phyloP scores from a whole-genome alignment of 176 grass and related monocot species.

The Tillandsia leiboldiana region DNA sequence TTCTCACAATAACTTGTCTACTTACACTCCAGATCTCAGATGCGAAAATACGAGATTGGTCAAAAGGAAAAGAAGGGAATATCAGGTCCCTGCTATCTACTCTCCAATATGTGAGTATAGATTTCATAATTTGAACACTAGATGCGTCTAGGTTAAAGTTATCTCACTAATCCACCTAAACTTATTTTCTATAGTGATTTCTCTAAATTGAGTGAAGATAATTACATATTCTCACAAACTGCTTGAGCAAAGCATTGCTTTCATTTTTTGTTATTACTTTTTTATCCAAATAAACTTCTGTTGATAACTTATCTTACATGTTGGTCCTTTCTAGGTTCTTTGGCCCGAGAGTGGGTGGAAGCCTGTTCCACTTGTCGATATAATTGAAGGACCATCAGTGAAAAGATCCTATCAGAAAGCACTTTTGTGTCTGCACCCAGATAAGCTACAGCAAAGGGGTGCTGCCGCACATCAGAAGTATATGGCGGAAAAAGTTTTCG shows the following conservation, averaged over 20 bases:
- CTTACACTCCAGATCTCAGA: conserved; percentile 48
- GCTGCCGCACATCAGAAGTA: conserved; percentile 69
- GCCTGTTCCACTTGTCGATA: conserved; percentile 68
- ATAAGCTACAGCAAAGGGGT: conserved; percentile 81
- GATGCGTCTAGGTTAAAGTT: too few relatives aligned
- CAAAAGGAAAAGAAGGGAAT: conserved; percentile 94
- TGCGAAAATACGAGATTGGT: conserved; percentile 77
- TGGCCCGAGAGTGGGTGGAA: conserved; percentile 91
- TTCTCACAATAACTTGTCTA: conserved; percentile 16
- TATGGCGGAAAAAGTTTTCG: conserved; percentile 87
- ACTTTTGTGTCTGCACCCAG: conserved; percentile 81
- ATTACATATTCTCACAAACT: not conserved
- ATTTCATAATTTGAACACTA: conserved; percentile 9
- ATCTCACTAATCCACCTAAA: too few relatives aligned
- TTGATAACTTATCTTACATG: not conserved
- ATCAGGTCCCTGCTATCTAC: conserved; percentile 95
- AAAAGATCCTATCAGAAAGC: conserved; percentile 91
- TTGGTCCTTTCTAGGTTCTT: conserved; percentile 43
- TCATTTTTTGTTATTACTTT: not conserved
- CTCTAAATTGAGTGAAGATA: too few relatives aligned
- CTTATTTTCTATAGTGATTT: too few relatives aligned
- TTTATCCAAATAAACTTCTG: not conserved
- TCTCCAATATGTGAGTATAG: conserved; percentile 77
- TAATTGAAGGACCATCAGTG: conserved; percentile 82
- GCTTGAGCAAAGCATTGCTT: not conserved